Base-by-base conservation (phyloP, 2,329 filamentous ascomycete genomes). In the Mariannaea elegans region DNA sequence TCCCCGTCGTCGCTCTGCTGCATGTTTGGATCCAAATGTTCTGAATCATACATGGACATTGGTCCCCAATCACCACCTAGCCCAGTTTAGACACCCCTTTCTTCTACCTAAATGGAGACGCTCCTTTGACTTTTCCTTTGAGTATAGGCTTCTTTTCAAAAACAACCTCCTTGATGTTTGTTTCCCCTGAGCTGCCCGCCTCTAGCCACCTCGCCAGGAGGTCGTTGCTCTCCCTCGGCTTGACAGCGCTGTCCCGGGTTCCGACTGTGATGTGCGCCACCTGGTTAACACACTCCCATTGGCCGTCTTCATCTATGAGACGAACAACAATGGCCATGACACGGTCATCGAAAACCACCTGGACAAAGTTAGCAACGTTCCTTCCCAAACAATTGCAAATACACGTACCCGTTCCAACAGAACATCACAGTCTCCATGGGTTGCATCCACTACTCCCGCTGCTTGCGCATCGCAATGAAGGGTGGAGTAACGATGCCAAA, bases 201-300 rank as follows among this genome's bases (percentile, higher is more conserved):
- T 89, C 82, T 62, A 95, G 73, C 94, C 94, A 98, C 60, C 82
- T 81, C 64, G 82, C 82, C 58, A 99, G 76, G 71, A 99, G 69
- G 59, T 92, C 89, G 72, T 99, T 99, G 78, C 94, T 97, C 81
- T 99, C 94, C 77, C 91, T 94, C 0, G 95, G 94, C 80, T 97
- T 98, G 70, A 98, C 87, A 7, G 82, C 76, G 45, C 82, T 77
- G 65, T 88, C 85, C 9, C 88, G 86, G 1, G 95, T 99, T 18
- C 95, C 95, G 7, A 98, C 83, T 0, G 95, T 99, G 60, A 99
- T 87, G 74, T 99, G 95, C 10, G 94, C 88, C 29, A 96, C 83
- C 13, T 82, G 77, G 72, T 99, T 99, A 41, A 86, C 84, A 62
- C 89, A 94, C 55, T 87, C 81, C 87, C 89, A 92, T 45, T 79